phyloP scores from a whole-genome alignment of 306 rosid genomes.

The Gastrolobium bilobum region DNA sequence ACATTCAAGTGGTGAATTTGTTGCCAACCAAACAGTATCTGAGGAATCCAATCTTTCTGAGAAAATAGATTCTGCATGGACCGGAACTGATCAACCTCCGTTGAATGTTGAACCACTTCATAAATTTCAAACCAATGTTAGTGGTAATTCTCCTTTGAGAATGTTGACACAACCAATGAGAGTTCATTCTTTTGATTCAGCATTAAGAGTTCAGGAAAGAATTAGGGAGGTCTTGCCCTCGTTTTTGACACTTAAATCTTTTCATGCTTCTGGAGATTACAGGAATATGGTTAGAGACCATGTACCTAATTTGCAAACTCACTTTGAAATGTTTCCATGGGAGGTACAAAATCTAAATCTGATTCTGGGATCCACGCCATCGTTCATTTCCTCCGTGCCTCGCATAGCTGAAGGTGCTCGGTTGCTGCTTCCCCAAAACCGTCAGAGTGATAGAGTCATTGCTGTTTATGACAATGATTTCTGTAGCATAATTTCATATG shows the following conservation, averaged over 20 bases:
- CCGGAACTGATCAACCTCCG: slow-evolving; percentile 74
- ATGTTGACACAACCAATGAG: slow-evolving; percentile 67
- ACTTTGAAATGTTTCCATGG: slow-evolving; percentile 68
- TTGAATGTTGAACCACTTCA: slow-evolving; percentile 50
- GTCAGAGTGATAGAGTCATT: slow-evolving; percentile 68
- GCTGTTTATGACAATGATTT: slow-evolving; percentile 96
- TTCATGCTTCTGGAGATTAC: slow-evolving; percentile 92
- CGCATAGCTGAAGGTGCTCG: slow-evolving; percentile 82
- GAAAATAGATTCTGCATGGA: slow-evolving; percentile 96
- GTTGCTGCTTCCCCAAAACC: slow-evolving; percentile 81
- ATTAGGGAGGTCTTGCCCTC: slow-evolving; percentile 64
- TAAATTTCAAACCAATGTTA: slow-evolving; percentile 45
- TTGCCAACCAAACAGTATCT: slow-evolving; percentile 33
- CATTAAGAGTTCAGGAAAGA: slow-evolving; percentile 73
- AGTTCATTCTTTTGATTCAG: slow-evolving; percentile 95
- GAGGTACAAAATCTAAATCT: slow-evolving; percentile 77
- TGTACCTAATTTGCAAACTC: slow-evolving; percentile 60
- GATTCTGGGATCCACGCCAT: slow-evolving; percentile 64
- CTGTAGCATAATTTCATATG: slow-evolving; percentile 92
- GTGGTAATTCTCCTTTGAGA: slow-evolving; percentile 61
- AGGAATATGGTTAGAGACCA: slow-evolving; percentile 87
- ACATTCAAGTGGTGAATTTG: slow-evolving; percentile 61
- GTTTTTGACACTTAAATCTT: slow-evolving; percentile 69
- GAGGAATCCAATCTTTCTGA: slow-evolving; percentile 88
- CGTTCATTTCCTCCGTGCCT: slow-evolving; percentile 74